These are phyloP conservation scores for Hypoxylon lienhwacheense DNA, from an alignment of 495 filamentous ascomycete species.

Conservation along the genomic window DNA sequence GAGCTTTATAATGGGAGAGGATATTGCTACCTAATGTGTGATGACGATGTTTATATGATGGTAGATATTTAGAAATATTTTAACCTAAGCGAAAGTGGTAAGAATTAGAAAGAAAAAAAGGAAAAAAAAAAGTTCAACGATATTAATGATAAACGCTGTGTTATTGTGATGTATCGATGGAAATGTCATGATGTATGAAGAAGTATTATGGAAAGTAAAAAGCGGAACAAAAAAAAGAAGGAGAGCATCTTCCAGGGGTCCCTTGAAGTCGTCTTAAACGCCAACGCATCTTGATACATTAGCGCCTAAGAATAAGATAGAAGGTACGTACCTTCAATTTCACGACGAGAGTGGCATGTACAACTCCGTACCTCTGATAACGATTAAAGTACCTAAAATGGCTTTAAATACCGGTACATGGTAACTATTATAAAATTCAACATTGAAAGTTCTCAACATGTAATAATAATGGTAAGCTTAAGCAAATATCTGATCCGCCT, in stretches of 20 bases:
- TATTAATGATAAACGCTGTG: constrained; percentile 11
- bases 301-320: constrained; percentile 27
- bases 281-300: constrained; percentile 37
- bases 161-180: too few species aligned
- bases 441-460: too few species aligned
- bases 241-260: constrained; percentile 6
- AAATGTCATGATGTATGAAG: too few species aligned
- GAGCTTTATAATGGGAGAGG: constrained; percentile 9
- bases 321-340: constrained; percentile 23
- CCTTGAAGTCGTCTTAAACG: constrained; percentile 29
- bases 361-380: too few species aligned
- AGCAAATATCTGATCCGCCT: too few species aligned
- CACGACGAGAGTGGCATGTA: constrained; percentile 7
- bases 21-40: too few species aligned
- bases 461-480: too few species aligned
- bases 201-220: constrained; percentile 16
- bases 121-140: constrained; percentile 5
- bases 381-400: too few species aligned
- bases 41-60: too few species aligned
- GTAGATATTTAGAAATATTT: not conserved
- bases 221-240: constrained; percentile 18
- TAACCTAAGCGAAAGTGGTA: constrained; percentile 12
- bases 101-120: constrained; percentile 10
- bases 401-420: too few species aligned
- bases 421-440: too few species aligned